phyloP scores from a whole-genome alignment of 2,329 filamentous ascomycete species.

The Trichoderma hamatum region DNA sequence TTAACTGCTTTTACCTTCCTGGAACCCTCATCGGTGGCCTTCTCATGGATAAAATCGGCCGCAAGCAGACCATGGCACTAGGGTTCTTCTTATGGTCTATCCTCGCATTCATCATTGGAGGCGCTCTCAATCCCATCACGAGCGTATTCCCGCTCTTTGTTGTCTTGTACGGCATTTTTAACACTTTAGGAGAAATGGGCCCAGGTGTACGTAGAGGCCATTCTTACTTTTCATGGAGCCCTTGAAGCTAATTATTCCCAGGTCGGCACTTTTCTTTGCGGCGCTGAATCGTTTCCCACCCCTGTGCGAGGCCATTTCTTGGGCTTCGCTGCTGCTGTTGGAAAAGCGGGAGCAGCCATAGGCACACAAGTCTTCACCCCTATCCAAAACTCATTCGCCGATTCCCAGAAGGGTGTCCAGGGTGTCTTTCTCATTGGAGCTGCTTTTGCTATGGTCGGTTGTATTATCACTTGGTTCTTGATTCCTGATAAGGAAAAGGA shows the following conservation, averaged over 20 bases:
- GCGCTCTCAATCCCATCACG: constrained; percentile 50
- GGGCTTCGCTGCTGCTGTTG: constrained; percentile 53
- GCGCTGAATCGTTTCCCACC: constrained; percentile 51
- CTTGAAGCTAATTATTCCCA: constrained; percentile 1
- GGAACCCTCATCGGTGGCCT: constrained; percentile 44
- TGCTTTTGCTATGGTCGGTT: constrained; percentile 34
- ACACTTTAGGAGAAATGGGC: constrained; percentile 37
- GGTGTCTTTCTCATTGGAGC: constrained; percentile 37
- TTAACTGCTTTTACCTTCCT: constrained; percentile 33
- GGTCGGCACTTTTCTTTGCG: constrained; percentile 42
- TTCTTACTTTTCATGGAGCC: not conserved
- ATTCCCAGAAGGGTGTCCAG: constrained; percentile 33
- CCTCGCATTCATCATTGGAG: constrained; percentile 54
- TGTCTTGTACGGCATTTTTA: constrained; percentile 55
- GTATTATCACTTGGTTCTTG: constrained; percentile 34
- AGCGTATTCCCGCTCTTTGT: constrained; percentile 54
- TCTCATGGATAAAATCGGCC: constrained; percentile 45
- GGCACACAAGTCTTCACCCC: constrained; percentile 43
- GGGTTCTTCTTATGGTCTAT: constrained; percentile 37
- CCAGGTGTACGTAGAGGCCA: constrained; percentile 50
- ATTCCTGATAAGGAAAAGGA: constrained; percentile 32
- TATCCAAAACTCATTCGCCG: constrained; percentile 31
- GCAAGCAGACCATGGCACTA: constrained; percentile 35
- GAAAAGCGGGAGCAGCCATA: constrained; percentile 55
- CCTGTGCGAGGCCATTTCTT: constrained; percentile 54